These are phyloP conservation scores for Coriaria nepalensis DNA, from an alignment of 306 rosid genomes.

Conservation along the genomic window DNA sequence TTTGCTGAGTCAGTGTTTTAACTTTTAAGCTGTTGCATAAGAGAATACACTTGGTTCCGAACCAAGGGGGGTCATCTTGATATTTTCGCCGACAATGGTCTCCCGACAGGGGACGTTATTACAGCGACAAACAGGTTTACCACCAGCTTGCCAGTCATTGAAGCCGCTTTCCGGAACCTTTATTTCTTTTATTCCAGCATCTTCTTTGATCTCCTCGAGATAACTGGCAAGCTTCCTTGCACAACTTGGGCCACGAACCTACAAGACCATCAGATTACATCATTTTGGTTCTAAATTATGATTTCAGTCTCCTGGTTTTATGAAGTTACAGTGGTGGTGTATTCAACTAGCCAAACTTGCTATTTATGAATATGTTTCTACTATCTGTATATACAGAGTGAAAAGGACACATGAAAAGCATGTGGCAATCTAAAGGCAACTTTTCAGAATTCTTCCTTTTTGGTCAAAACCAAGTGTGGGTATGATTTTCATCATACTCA, in stretches of 20 bases:
- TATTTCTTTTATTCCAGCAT: slow-evolving; percentile 58
- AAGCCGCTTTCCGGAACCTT: slow-evolving; percentile 85
- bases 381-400: too few relatives aligned
- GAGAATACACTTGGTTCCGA: not conserved
- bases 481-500: too few relatives aligned
- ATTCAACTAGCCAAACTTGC: too few relatives aligned
- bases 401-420: too few relatives aligned
- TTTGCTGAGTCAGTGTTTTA: too few relatives aligned
- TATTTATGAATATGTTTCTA: too few relatives aligned
- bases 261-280: slow-evolving; percentile 11
- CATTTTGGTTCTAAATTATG: not conserved
- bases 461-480: too few relatives aligned
- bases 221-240: slow-evolving; percentile 58
- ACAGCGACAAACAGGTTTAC: slow-evolving; percentile 85
- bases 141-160: slow-evolving; percentile 91
- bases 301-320: too few relatives aligned
- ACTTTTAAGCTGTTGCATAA: too few relatives aligned
- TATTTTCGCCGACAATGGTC: slow-evolving; percentile 5
- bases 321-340: too few relatives aligned
- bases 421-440: too few relatives aligned
- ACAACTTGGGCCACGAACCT: slow-evolving; percentile 94
- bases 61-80: slow-evolving; percentile 8
- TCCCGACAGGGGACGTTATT: slow-evolving; percentile 43
- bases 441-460: too few relatives aligned
- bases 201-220: slow-evolving; percentile 48